Conservation (phyloP, 441 rosid species). For the Populus tomentosa region DNA sequence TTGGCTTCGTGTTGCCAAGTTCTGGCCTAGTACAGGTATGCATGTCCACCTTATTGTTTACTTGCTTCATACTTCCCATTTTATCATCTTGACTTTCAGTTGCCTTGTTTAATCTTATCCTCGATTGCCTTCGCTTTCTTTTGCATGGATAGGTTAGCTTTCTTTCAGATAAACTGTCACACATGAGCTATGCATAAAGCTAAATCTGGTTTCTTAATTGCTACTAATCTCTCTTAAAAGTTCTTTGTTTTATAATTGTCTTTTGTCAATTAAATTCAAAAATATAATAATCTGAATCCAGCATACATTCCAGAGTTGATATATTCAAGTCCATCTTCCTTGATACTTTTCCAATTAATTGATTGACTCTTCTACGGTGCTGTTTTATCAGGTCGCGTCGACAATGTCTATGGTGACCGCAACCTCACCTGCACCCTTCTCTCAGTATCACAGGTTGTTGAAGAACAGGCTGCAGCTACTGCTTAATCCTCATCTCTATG, state of each 20-base stretch:
- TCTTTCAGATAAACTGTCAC: background rate
- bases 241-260: background rate
- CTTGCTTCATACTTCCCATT: background rate
- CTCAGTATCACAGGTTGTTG: conserved; percentile 50
- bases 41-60: background rate
- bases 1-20: conserved; percentile 82
- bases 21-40: conserved; percentile 93
- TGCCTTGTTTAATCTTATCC: background rate
- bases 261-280: background rate
- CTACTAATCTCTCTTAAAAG: background rate
- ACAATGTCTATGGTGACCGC: conserved; percentile 95
- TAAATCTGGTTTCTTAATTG: no score
- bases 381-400: conserved; percentile 68
- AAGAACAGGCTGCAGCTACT: conserved; percentile 83
- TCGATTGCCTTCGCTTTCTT: background rate
- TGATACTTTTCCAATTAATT: background rate
- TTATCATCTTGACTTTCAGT: background rate
- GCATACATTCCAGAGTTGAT: background rate
- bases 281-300: background rate
- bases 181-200: no score
- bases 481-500: conserved; percentile 33
- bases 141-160: background rate
- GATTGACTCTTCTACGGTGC: background rate
- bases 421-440: conserved; percentile 86
- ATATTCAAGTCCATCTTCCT: background rate